Percentiles rank a stretch among this genome's conserved stretches.
Conservation (phyloP, 352 stramenopile genomes). For the Globisporangium rhizosaccharum region DNA sequence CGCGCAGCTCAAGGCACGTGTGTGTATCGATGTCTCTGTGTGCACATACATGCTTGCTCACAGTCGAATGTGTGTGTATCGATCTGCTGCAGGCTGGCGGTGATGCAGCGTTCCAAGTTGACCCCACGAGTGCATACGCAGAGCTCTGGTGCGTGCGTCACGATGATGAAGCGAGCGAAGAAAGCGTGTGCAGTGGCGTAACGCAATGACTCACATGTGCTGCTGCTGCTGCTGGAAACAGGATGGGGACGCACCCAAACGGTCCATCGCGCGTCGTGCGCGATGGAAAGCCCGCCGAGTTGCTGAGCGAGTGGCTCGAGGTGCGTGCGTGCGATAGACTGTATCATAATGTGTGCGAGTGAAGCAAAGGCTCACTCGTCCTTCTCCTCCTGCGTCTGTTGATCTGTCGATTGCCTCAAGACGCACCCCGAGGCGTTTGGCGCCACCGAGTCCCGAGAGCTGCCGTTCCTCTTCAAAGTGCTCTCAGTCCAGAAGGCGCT, state of each 20-base stretch:
- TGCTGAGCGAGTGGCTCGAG: constrained; percentile 74
- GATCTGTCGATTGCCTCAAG: constrained; percentile 2
- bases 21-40: not conserved
- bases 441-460: constrained; percentile 35
- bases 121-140: constrained; percentile 58
- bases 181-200: not conserved
- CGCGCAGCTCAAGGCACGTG: constrained; percentile 79
- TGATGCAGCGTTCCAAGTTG: constrained; percentile 39
- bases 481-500: constrained; percentile 96
- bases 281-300: constrained; percentile 29
- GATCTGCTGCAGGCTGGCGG: constrained; percentile 28
- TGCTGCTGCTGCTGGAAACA: constrained; percentile 21
- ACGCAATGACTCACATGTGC: not conserved
- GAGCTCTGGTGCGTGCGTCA: constrained; percentile 74
- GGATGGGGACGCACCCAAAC: constrained; percentile 94
- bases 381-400: not conserved
- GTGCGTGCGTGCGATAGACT: constrained; percentile 11
- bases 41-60: not conserved
- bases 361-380: not conserved
- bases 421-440: constrained; percentile 34
- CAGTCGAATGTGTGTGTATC: not conserved
- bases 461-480: constrained; percentile 99
- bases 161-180: not conserved
- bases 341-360: too few species aligned
- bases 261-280: constrained; percentile 79